Conservation (phyloP, 495 filamentous ascomycete species). For the Neohortaea acidophila region DNA sequence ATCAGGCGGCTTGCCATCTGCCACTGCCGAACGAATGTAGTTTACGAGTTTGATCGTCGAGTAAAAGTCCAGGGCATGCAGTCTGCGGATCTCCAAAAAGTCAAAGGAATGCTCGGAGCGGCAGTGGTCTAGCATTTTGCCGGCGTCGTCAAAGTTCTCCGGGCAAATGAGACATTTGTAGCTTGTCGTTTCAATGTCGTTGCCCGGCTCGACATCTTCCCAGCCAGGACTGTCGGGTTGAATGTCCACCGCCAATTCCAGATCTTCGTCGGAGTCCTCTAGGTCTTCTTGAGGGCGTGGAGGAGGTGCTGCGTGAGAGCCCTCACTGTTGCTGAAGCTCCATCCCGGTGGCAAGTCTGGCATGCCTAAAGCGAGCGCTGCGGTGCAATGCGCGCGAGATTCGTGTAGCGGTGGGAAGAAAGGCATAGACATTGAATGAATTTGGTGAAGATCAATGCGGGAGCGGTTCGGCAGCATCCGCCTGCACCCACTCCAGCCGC, state of each 20-base stretch:
- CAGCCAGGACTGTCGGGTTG: slow-evolving; percentile 35
- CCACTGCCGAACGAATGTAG: slow-evolving; percentile 47
- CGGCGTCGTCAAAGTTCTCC: slow-evolving; percentile 46
- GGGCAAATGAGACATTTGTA: slow-evolving; percentile 54
- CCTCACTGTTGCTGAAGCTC: slow-evolving; percentile 10
- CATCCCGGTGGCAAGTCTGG: slow-evolving; percentile 10
- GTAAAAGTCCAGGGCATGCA: slow-evolving; percentile 68
- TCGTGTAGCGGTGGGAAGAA: too few relatives aligned
- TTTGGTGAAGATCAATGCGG: too few relatives aligned
- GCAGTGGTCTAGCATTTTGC: slow-evolving; percentile 56
- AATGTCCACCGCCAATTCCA: slow-evolving; percentile 6
- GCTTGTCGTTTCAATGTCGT: slow-evolving; percentile 42
- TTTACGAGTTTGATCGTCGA: slow-evolving; percentile 75
- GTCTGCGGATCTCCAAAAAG: slow-evolving; percentile 46
- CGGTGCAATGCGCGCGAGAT: too few relatives aligned
- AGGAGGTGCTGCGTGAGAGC: slow-evolving; percentile 4
- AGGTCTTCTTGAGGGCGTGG: not conserved
- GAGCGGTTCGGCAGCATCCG: too few relatives aligned
- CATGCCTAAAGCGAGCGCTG: too few relatives aligned
- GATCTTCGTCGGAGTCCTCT: slow-evolving; percentile 5
- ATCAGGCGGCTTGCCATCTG: slow-evolving; percentile 29
- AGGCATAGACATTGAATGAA: too few relatives aligned
- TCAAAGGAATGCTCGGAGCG: slow-evolving; percentile 60
- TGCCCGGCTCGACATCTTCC: slow-evolving; percentile 66
- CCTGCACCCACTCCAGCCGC: too few relatives aligned